Evolutionary conservation across 805 yeast species (phyloP).

Genomic region (Saccharomyces paradoxus): DNA sequence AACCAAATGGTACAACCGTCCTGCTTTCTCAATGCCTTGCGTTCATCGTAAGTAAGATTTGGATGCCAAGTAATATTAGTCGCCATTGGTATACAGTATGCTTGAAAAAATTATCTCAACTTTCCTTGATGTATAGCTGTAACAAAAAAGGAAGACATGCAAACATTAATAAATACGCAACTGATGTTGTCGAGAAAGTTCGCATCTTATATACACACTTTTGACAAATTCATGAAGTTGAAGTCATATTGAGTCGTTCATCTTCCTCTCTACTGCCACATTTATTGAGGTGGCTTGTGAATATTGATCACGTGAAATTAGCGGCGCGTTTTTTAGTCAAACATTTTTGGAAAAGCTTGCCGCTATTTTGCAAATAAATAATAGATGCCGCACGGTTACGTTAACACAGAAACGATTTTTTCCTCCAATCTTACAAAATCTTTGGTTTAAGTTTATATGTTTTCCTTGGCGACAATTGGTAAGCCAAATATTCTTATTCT

Average conservation of each 20-base stretch:
- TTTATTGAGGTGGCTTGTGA: not conserved
- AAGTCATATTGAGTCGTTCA: not conserved
- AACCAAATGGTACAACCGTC: conserved; percentile 89
- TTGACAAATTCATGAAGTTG: not conserved
- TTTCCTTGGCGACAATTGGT: too few relatives aligned
- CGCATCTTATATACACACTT: not conserved
- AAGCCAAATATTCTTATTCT: too few relatives aligned
- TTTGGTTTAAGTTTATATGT: too few relatives aligned
- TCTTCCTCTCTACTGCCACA: not conserved
- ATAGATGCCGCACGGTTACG: not conserved
- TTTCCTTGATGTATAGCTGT: not conserved
- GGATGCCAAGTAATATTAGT: conserved; percentile 95
- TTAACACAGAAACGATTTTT: not conserved
- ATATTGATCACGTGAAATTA: conserved; percentile 5
- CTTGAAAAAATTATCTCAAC: not conserved
- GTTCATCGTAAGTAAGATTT: conserved; percentile 77
- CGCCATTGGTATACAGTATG: conserved; percentile 49
- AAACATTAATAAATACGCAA: not conserved
- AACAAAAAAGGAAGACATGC: not conserved
- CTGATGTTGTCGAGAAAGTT: not conserved
- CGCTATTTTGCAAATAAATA: not conserved
- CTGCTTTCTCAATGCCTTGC: conserved; percentile 64
- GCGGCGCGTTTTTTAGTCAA: not conserved
- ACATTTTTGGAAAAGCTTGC: not conserved
- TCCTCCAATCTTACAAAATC: too few relatives aligned